Evolutionary conservation across 129 eudicot genomes (phyloP), one percentile per base, ranked within the genome.

Genomic region (Helianthus tuberosus): DNA sequence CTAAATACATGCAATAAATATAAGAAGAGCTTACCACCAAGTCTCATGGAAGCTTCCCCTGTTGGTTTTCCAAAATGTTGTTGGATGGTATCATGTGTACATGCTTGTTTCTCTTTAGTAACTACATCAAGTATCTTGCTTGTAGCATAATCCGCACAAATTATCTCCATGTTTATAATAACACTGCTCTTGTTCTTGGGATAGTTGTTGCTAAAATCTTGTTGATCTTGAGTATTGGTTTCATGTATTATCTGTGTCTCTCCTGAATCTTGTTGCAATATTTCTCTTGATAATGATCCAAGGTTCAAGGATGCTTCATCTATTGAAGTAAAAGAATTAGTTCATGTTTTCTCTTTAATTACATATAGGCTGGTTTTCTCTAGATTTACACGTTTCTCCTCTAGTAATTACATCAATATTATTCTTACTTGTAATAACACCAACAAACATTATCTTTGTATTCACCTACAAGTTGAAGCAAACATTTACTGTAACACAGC

Each of bases 61-160:
- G 11, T 48, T 48, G 53, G 53, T 11, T 48, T 48, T 66, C 71
- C 71, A 66, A 66, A 66, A 23, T 23, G 9, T 66, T 46, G 54
- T 13, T 6, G 20, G 53, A 48, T 48, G n/a, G 3, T 48, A 54
- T 66, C 55, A 11, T 5, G 71, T 66, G 57, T 46, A 62, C 11
- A 35, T 4, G 5, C 23, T 35, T 20, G 11, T 48, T 47, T 47
- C 12, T 12, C 52, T 47, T 4, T 9, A 3, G 14, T 12, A 47
- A 47, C 52, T 9, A 47, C 52, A 47, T 47, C 52, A 47, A 47
- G 13, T 32, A 27, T 62, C 20, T 35, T 35, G 11, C 17, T 29
- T 35, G 38, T 36, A 35, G 35, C 47, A 35, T 62, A 9, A 36
- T 62, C 46, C 16, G 35, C 67, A 35, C 11, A 15, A 10, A 62